Evolutionary conservation across 441 rosid genomes (phyloP), one percentile per base, ranked within the genome.

Genomic region (Syzygium syzygioides): DNA sequence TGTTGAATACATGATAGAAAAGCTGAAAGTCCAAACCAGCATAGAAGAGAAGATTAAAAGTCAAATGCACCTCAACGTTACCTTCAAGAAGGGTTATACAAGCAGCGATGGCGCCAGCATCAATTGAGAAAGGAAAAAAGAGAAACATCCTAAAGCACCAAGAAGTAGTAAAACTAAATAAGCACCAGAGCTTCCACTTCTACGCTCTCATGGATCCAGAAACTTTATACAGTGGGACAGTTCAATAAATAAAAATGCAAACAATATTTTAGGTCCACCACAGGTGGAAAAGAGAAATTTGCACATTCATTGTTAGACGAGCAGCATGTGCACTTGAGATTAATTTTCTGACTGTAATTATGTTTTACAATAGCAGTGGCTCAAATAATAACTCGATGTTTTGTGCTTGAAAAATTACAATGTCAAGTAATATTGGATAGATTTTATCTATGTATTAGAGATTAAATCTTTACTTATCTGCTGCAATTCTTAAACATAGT

Each of bases 1-100:
- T 94, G 94, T 86, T 95, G 89, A 95, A 98, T 91, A 93, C 94
- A 86, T 97, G 97, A 90, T 98, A 98, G 9, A 94, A 88, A 19
- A 96, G 93, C 99, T 98, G 90, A 55, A 85, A 76, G 57, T 79
- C 89, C 76, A 89, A 48, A 89, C 41, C 64, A 1, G 83, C 80
- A 87, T 87, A 89, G 55, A 71, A 64, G 60, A 7, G 57, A 45
- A 56, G 15, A 19, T 53, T 6, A 76, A 34, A 41, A 41, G 26
- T 56, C 52, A 68, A 56, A 79, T 28, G 11, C 50, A 54, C 8
- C 66, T 37, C 32, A 57, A 48, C 15, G 5, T 76, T 85, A 85
- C 15, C 64, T 25, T 32, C 86, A 37, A 50, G 19, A 50, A 84
- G 57, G 37, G 32, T 84, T 52, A 50, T 37, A 4, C 80, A 37